Percentiles rank a stretch among this genome's conserved stretches.
Evolutionary conservation across 2,329 filamentous ascomycete species (phyloP).

Genomic region (Elsinoe fawcettii): DNA sequence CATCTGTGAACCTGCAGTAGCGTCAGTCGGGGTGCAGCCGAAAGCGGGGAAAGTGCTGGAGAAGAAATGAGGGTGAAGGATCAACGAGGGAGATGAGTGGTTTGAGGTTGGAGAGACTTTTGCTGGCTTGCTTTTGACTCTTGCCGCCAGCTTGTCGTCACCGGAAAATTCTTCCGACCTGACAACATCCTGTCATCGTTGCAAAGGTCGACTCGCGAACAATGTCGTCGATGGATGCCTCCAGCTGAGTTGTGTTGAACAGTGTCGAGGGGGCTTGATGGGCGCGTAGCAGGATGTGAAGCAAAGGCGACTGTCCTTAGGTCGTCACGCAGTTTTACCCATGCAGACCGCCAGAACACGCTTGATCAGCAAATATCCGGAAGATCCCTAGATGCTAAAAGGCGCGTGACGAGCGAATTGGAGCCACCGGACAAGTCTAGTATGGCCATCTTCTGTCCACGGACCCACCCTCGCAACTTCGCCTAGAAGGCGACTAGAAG

Average conservation of each 20-base stretch:
- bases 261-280: too few relatives aligned
- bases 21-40: background rate
- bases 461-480: conserved; percentile 3
- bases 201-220: too few relatives aligned
- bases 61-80: background rate
- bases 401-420: conserved; percentile 3
- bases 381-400: background rate
- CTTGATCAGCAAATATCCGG: conserved; percentile 1
- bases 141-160: background rate
- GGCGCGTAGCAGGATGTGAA: too few relatives aligned
- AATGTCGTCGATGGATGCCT: too few relatives aligned
- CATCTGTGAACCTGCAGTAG: conserved; percentile 11
- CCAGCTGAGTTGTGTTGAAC: too few relatives aligned
- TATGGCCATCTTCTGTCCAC: background rate
- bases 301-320: background rate
- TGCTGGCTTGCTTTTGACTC: background rate
- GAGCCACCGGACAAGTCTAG: background rate
- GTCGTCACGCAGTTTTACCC: background rate
- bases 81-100: background rate
- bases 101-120: background rate
- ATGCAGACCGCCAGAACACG: conserved; percentile 2
- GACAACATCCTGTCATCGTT: background rate
- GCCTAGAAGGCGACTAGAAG: conserved; percentile 4
- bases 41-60: conserved; percentile 7
- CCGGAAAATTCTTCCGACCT: background rate